phyloP scores from a whole-genome alignment of 2,329 filamentous ascomycete species.

The Alternaria viburni region DNA sequence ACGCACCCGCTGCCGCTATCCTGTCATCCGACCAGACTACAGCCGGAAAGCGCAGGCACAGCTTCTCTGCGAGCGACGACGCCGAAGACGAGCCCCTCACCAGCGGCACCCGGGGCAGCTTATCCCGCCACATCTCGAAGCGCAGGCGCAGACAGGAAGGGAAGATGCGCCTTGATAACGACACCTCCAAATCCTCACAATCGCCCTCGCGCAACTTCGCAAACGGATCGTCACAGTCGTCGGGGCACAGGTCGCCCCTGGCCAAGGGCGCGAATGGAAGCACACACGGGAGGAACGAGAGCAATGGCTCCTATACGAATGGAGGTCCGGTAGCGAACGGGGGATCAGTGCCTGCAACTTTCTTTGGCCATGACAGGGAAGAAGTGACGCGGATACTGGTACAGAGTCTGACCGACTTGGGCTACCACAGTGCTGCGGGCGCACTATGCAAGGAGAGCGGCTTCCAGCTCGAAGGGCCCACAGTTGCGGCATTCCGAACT shows the following conservation, averaged over 20 bases:
- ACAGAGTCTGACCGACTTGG: slow-evolving; percentile 87
- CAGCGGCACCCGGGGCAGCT: slow-evolving; percentile 33
- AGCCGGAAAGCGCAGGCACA: slow-evolving; percentile 43
- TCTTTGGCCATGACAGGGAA: slow-evolving; percentile 87
- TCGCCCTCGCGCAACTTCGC: slow-evolving; percentile 46
- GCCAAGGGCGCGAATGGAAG: slow-evolving; percentile 51
- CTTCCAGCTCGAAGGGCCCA: slow-evolving; percentile 82
- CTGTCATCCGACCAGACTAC: slow-evolving; percentile 21
- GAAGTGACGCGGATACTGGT: slow-evolving; percentile 93
- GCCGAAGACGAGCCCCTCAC: slow-evolving; percentile 20
- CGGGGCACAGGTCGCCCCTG: slow-evolving; percentile 39
- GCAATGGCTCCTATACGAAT: slow-evolving; percentile 54
- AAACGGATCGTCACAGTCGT: slow-evolving; percentile 49
- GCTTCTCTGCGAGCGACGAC: slow-evolving; percentile 39
- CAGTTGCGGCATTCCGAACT: slow-evolving; percentile 82
- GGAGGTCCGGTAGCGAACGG: slow-evolving; percentile 44
- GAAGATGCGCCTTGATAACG: slow-evolving; percentile 53
- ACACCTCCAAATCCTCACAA: slow-evolving; percentile 48
- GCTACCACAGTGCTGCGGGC: slow-evolving; percentile 78
- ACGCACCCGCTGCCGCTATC: slow-evolving; percentile 20
- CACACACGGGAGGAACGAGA: slow-evolving; percentile 46
- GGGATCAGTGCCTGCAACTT: slow-evolving; percentile 54
- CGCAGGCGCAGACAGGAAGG: slow-evolving; percentile 51
- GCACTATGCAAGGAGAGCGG: slow-evolving; percentile 82
- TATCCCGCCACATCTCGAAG: slow-evolving; percentile 49